phyloP scores from a whole-genome alignment of 371 early-diverging fungal genomes.

The Mortierella sp. region DNA sequence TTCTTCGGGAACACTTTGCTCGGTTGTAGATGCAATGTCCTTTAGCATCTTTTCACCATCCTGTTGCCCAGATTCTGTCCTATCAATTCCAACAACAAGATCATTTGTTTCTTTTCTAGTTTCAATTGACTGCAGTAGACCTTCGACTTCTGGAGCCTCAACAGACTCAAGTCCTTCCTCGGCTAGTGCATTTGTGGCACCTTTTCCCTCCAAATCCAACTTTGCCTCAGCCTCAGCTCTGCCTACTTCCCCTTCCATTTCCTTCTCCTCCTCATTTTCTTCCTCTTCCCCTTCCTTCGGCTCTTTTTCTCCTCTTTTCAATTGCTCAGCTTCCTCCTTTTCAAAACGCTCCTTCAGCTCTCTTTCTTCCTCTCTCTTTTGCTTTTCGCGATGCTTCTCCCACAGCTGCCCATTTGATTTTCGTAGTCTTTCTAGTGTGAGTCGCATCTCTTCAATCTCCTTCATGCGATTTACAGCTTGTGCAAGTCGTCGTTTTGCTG shows the following conservation, averaged over 20 bases:
- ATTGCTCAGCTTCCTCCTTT: neutral
- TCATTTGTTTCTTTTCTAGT: too few species aligned
- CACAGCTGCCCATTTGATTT: slow-evolving; percentile 28
- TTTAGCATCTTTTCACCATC: too few species aligned
- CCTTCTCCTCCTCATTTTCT: neutral
- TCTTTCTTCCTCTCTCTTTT: slow-evolving; percentile 12
- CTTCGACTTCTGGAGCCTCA: too few species aligned
- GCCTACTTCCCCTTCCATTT: neutral
- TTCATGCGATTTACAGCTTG: slow-evolving; percentile 41
- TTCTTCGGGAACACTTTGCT: too few species aligned
- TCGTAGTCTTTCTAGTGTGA: slow-evolving; percentile 21
- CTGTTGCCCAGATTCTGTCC: too few species aligned
- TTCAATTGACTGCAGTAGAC: too few species aligned
- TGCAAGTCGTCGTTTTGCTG: slow-evolving; percentile 38
- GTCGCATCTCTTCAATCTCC: slow-evolving; percentile 41
- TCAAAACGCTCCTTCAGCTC: neutral
- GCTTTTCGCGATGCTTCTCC: slow-evolving; percentile 16
- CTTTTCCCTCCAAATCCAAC: too few species aligned
- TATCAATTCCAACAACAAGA: too few species aligned
- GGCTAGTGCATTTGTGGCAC: too few species aligned
- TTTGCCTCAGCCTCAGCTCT: too few species aligned
- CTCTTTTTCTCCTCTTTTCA: slow-evolving; percentile 9
- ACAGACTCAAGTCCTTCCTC: too few species aligned
- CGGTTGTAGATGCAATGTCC: too few species aligned
- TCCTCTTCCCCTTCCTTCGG: slow-evolving; percentile 1